phyloP scores from a whole-genome alignment of 2,329 filamentous ascomycete genomes.

The Fusarium robinianum region DNA sequence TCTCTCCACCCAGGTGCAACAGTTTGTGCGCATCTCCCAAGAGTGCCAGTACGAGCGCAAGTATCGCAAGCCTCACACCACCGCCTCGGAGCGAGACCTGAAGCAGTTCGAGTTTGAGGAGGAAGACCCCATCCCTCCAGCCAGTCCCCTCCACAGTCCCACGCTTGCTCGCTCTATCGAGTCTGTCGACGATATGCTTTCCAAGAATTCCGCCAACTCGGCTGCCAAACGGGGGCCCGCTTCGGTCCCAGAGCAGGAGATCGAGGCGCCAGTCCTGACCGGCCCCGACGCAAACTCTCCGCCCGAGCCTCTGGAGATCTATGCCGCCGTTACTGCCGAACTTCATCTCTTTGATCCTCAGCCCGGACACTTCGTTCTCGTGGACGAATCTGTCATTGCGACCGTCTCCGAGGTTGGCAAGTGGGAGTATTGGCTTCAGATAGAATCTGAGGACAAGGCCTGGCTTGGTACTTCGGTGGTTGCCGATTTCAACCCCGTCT shows the following conservation, averaged over 20 bases:
- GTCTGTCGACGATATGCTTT: conserved; percentile 61
- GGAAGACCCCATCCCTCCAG: conserved; percentile 66
- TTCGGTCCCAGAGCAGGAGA: conserved; percentile 40
- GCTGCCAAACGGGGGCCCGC: conserved; percentile 50
- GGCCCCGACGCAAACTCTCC: conserved; percentile 43
- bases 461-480: conserved; percentile 87
- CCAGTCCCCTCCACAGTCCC: conserved; percentile 65
- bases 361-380: conserved; percentile 80
- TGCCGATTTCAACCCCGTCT: conserved; percentile 94
- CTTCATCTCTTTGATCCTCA: conserved; percentile 93
- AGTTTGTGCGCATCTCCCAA: conserved; percentile 80
- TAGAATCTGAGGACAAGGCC: conserved; percentile 73
- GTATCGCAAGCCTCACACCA: conserved; percentile 77
- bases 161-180: conserved; percentile 58
- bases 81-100: conserved; percentile 80
- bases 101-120: conserved; percentile 78
- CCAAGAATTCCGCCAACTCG: conserved; percentile 54
- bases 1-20: conserved; percentile 70
- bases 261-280: conserved; percentile 34
- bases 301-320: conserved; percentile 72
- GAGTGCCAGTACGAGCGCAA: conserved; percentile 99
- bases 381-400: conserved; percentile 75
- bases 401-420: conserved; percentile 83
- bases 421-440: conserved; percentile 96
- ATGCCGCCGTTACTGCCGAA: conserved; percentile 78